Base-by-base conservation (phyloP, 768 basidiomycete species). In the Tylopilus intermedius region DNA sequence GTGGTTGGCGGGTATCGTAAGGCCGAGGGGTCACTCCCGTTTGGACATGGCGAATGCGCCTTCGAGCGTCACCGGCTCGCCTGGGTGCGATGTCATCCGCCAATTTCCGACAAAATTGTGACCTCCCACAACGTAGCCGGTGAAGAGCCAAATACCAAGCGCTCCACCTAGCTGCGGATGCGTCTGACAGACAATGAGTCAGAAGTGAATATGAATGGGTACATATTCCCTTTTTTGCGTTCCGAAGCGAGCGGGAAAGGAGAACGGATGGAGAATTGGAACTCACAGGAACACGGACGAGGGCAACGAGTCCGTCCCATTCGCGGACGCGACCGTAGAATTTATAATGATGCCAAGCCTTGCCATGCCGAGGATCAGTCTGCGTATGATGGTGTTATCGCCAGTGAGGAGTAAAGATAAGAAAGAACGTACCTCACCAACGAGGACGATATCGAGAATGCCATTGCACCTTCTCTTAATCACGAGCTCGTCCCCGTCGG, bases 41-140 rank as follows among this genome's bases (percentile, higher is more conserved):
- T 73, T 72, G 32, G 81, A 79, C 75, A 84, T 78, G 40, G 77
- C 73, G 58, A 88, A 86, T 7, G 86, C 75, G 29, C 82, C 78
- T 63, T 89, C 87, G 66, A 79, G 81, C 10, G 75, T 74, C 0
- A 77, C 52, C 63, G 72, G 49, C 63, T 65, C 37, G 75, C 77
- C 59, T 27, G 61, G 54, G 30, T 68, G 61, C 1, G 42, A 0
- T 2, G 72, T 71, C 43, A 67, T 67, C 29, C 88, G 74, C 88
- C 88, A 89, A 51, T 81, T 83, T 5, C 88, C 88, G 14, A 86
- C 84, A 55, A 89, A 79, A 51, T 78, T 86, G 52, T 77, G 68
- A 8, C 78, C 79, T 0, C 80, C 85, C 6, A 84, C 76, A 44
- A 90, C 56, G 62, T 88, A 90, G 5, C 88, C 88, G 30, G 81